Evolutionary conservation across 306 rosid species (phyloP).

Genomic region (Gleditsia sinensis): DNA sequence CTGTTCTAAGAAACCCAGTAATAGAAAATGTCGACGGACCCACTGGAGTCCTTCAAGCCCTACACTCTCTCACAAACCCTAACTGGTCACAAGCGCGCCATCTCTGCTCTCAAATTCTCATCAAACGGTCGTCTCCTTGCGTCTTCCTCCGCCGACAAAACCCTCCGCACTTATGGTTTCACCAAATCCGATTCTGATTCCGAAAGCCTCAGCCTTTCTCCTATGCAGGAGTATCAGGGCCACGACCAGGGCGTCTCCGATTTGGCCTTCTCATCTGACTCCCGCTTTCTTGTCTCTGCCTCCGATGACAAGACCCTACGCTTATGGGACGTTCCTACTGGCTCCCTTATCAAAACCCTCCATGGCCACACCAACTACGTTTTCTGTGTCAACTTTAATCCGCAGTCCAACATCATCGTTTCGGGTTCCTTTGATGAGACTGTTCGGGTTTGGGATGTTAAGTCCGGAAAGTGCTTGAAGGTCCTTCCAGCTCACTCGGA

Average conservation of each 20-base stretch:
- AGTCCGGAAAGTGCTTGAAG: constrained; percentile 84
- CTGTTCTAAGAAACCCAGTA: neutral
- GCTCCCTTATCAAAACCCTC: constrained; percentile 72
- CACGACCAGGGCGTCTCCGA: constrained; percentile 93
- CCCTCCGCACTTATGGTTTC: constrained; percentile 74
- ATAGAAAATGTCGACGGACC: constrained; percentile 45
- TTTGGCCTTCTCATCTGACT: constrained; percentile 87
- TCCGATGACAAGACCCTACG: constrained; percentile 96
- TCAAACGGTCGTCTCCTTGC: constrained; percentile 88
- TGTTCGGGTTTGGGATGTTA: constrained; percentile 92
- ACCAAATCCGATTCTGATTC: constrained; percentile 52
- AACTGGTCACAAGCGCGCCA: constrained; percentile 64
- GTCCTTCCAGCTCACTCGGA: constrained; percentile 95
- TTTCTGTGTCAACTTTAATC: constrained; percentile 91
- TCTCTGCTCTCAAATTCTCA: constrained; percentile 90
- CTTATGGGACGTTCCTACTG: constrained; percentile 86
- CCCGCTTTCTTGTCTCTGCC: constrained; percentile 84
- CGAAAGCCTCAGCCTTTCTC: constrained; percentile 45
- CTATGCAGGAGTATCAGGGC: constrained; percentile 77
- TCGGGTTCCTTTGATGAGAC: constrained; percentile 98
- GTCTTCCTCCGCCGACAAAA: constrained; percentile 92
- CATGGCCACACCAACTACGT: constrained; percentile 89
- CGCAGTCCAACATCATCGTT: constrained; percentile 85
- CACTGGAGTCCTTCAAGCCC: constrained; percentile 53
- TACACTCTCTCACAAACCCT: constrained; percentile 70